Conservation (phyloP, 495 filamentous ascomycete genomes). For the Penicillium tannophilum region DNA sequence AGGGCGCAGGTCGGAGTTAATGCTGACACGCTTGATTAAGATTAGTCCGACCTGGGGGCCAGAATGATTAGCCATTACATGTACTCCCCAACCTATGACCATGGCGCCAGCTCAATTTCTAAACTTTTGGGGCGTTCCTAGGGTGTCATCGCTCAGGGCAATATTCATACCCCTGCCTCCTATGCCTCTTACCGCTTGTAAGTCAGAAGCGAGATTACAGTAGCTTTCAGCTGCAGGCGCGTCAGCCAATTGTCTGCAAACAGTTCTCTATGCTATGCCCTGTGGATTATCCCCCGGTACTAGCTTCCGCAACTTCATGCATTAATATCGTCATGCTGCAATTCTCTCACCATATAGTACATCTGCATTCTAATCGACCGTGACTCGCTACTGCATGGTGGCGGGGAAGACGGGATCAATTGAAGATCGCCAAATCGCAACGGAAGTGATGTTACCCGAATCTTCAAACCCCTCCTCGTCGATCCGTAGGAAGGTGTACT, state of each 20-base stretch:
- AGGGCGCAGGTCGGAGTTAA: not conserved
- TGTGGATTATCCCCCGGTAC: not conserved
- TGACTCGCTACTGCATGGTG: not conserved
- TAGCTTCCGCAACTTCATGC: no score
- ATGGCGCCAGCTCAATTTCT: not conserved
- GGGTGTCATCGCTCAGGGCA: not conserved
- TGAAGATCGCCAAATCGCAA: not conserved
- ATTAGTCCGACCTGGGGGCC: not conserved
- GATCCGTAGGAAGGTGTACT: not conserved
- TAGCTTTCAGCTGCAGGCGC: not conserved
- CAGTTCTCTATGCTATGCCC: not conserved
- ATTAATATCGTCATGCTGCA: no score
- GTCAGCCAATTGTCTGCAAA: not conserved
- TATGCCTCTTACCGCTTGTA: not conserved
- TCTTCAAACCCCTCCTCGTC: not conserved
- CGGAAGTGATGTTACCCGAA: not conserved
- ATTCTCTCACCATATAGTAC: not conserved
- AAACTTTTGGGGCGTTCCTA: not conserved
- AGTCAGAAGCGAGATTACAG: not conserved
- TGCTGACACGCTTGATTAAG: not conserved
- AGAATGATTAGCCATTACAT: not conserved
- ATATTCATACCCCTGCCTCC: not conserved
- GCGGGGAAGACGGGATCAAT: not conserved
- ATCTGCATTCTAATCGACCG: not conserved
- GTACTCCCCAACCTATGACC: no score